Base-by-base conservation (phyloP, 2,329 filamentous ascomycete genomes). In the Scytalidium sp. region DNA sequence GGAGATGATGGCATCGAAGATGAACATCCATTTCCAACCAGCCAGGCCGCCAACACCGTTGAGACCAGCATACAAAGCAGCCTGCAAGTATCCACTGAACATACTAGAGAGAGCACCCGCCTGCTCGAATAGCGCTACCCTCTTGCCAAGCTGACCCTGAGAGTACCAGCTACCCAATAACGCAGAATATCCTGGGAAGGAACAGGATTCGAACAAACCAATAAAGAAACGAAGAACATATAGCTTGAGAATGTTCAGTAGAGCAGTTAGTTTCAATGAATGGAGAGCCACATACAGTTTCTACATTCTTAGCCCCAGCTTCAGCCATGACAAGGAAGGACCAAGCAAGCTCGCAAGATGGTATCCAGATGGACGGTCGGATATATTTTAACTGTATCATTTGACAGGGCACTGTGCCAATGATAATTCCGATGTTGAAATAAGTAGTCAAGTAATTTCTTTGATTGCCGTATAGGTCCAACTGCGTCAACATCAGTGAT, bases 371-470 rank as follows among this genome's bases (percentile, higher is more conserved):
- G 1, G 67, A 70, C 0, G 71, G 71, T 3, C 69, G 64, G 5
- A 72, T 58, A 46, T 59, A 62, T 15, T 20, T 47, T n/a, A 66
- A 62, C 19, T 51, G 50, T 50, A 68, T 60, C 41, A 71, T 48
- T 25, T 65, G 70, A 4, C 61, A 62, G 3, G 67, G 64, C 45
- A 64, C 62, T 20, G 67, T 61, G 1, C 66, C 64, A 65, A 84
- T 70, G 0, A 80, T 75, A 54, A 84, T 84, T 8, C 81, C 81
- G 1, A 81, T 72, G 27, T 60, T 67, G 56, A 69, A 71, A 54
- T 62, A 69, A 7, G 68, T 64, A 19, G 67, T 70, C 46, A 70
- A 63, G 36, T 66, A 68, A 49, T 70, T 70, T 11, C 70, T 60
- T 47, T 71, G 63, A 47, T 71, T 70, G 6, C 67, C 68, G 25